A percentile compares a stretch with the other conserved stretches of the same genome.
These are phyloP conservation scores for Aspergillus sp. DNA, from an alignment of 2,329 filamentous ascomycete genomes.

Conservation along the genomic window DNA sequence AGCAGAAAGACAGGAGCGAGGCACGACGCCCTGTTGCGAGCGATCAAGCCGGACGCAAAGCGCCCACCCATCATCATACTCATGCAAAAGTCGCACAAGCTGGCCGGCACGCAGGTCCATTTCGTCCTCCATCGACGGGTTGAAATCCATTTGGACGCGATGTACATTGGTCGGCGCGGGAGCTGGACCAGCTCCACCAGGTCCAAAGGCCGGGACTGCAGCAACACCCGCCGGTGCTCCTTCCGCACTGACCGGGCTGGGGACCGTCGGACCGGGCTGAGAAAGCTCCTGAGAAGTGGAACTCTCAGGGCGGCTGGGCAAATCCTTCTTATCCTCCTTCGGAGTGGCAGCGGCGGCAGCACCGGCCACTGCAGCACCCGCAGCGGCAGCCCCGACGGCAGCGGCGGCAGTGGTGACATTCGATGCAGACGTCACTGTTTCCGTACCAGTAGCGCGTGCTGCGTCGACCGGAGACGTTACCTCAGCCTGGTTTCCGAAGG, in stretches of 20 bases:
- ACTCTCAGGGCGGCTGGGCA: conserved; percentile 19
- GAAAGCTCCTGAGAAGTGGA: conserved; percentile 19
- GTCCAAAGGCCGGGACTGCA: conserved; percentile 12
- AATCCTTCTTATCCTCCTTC: conserved; percentile 18
- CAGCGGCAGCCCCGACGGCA: conserved; percentile 40
- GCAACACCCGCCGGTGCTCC: conserved; percentile 15
- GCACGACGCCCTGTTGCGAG: conserved; percentile 87
- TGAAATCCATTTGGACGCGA: conserved; percentile 91
- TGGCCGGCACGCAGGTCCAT: conserved; percentile 77
- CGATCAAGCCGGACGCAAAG: conserved; percentile 89
- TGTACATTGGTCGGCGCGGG: conserved; percentile 68
- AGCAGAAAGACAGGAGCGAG: conserved; percentile 88
- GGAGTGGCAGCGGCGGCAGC: conserved; percentile 38
- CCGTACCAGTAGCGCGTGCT: neutral
- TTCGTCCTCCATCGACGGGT: conserved; percentile 88
- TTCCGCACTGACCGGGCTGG: conserved; percentile 24
- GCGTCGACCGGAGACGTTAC: conserved; percentile 27
- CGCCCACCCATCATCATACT: conserved; percentile 98
- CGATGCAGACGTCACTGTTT: conserved; percentile 22
- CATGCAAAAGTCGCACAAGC: conserved; percentile 83
- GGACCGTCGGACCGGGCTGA: conserved; percentile 18
- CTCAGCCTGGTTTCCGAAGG: conserved; percentile 65
- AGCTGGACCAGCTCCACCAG: conserved; percentile 39
- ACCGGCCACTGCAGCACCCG: conserved; percentile 37
- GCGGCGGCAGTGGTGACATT: conserved; percentile 27